A percentile compares a stretch with the other conserved stretches of the same genome.
Evolutionary conservation across 768 basidiomycete species (phyloP).

Genomic region (Pleurotus tuoliensis): DNA sequence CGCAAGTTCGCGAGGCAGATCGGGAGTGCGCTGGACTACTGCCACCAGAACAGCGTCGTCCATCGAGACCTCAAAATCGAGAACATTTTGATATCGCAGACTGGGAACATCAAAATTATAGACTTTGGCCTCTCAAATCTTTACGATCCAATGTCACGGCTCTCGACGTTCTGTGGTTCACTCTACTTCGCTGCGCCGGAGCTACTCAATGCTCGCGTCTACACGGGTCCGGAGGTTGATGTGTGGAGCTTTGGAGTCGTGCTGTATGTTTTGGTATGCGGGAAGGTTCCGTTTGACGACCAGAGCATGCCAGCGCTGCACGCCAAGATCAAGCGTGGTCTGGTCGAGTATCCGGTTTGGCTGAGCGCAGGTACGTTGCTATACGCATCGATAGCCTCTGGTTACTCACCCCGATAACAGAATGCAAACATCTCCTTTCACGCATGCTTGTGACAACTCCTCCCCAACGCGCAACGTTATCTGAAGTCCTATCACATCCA

Average conservation of each 20-base stretch:
- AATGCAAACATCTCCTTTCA: conserved; percentile 91
- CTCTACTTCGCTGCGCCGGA: conserved; percentile 99
- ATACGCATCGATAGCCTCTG: background rate
- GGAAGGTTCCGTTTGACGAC: conserved; percentile 98
- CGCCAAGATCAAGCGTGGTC: conserved; percentile 96
- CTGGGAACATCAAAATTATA: conserved; percentile 99
- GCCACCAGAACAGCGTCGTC: conserved; percentile 95
- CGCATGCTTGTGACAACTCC: conserved; percentile 97
- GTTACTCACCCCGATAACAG: conserved; percentile 34
- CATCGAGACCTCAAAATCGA: conserved; percentile 99
- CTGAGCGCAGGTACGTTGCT: conserved; percentile 73
- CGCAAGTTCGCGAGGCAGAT: conserved; percentile 98
- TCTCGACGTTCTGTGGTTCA: conserved; percentile 96
- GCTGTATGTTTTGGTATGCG: conserved; percentile 95
- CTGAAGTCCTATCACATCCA: conserved; percentile 83
- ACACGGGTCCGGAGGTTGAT: conserved; percentile 97
- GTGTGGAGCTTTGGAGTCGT: conserved; percentile 99
- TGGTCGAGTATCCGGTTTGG: conserved; percentile 98
- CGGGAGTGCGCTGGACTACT: conserved; percentile 93
- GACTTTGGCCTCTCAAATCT: conserved; percentile 98
- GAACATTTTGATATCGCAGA: conserved; percentile 98
- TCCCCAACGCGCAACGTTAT: conserved; percentile 71
- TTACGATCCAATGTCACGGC: conserved; percentile 75
- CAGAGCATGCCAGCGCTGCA: conserved; percentile 99
- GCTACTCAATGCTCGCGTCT: conserved; percentile 92